These are phyloP conservation scores for Saccharomycodes ludwigii DNA, from an alignment of 805 yeast species.

Conservation along the genomic window DNA sequence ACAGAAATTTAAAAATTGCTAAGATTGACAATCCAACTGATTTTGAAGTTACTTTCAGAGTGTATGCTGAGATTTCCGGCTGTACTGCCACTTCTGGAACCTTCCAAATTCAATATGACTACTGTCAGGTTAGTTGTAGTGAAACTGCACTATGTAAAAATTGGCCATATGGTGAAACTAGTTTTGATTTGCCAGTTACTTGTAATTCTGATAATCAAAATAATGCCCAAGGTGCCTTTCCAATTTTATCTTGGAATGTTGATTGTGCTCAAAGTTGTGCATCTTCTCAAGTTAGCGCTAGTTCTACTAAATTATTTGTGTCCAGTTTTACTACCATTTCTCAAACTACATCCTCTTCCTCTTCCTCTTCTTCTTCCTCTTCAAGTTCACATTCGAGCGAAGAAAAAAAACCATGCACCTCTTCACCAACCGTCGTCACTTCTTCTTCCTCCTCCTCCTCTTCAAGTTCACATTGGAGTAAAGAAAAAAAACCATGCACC, in stretches of 20 bases:
- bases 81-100: conserved; percentile 5
- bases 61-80: conserved; percentile 10
- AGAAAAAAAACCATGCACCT: no score
- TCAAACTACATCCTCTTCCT: conserved; percentile 1
- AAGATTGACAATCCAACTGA: conserved; percentile 13
- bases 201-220: conserved; percentile 12
- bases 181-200: conserved; percentile 13
- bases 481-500: no score
- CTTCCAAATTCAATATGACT: conserved; percentile 13
- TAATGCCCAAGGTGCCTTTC: conserved; percentile 12
- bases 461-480: no score
- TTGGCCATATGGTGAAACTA: conserved; percentile 8
- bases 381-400: no score
- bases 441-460: conserved; percentile 1
- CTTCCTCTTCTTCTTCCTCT: conserved; percentile 3
- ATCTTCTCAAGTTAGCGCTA: neutral
- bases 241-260: conserved; percentile 12
- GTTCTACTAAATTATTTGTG: no score
- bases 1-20: conserved; percentile 9
- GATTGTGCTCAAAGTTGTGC: conserved; percentile 2
- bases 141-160: conserved; percentile 4
- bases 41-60: conserved; percentile 12
- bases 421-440: conserved; percentile 1
- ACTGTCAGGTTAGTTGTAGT: conserved; percentile 10
- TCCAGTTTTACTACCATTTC: no score